Evolutionary conservation across 2,329 filamentous ascomycete genomes (phyloP).

Genomic region (Ceratocystiopsis sp.): DNA sequence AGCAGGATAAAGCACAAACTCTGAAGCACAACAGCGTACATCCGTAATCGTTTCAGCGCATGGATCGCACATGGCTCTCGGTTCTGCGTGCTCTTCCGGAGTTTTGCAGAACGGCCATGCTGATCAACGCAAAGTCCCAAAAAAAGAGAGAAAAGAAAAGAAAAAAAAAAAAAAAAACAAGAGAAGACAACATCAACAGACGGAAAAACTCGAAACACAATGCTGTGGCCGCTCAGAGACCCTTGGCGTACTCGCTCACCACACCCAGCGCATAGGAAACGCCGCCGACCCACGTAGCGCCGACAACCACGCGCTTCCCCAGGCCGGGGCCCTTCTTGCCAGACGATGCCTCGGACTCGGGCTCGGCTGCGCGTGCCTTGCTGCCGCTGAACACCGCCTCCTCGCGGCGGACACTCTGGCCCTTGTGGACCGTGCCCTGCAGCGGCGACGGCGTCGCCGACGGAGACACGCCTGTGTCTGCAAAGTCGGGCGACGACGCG

Average conservation of each 20-base stretch:
- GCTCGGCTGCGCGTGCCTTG: constrained; percentile 2
- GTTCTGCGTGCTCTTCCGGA: too few species aligned
- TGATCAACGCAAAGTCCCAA: neutral
- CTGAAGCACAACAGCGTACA: too few species aligned
- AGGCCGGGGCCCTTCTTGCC: constrained; percentile 12
- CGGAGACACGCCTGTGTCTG: too few species aligned
- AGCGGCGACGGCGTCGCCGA: constrained; percentile 21
- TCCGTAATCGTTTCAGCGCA: too few species aligned
- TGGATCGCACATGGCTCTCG: too few species aligned
- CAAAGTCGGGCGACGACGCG: constrained; percentile 35
- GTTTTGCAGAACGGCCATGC: neutral
- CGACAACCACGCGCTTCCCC: constrained; percentile 31
- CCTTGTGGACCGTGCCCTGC: too few species aligned
- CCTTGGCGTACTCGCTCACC: constrained; percentile 36
- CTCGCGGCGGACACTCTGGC: constrained; percentile 20
- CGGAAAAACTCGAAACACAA: neutral
- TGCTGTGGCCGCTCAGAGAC: neutral
- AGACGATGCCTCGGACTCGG: neutral
- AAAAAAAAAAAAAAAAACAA: constrained; percentile 1
- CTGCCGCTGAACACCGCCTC: constrained; percentile 30
- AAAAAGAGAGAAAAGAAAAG: constrained; percentile 1
- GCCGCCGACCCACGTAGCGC: constrained; percentile 36
- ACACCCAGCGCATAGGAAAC: constrained; percentile 41
- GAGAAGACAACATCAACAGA: neutral
- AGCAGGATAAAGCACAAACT: neutral